Conservation (phyloP, 768 basidiomycete genomes). For the Russula brevipes region DNA sequence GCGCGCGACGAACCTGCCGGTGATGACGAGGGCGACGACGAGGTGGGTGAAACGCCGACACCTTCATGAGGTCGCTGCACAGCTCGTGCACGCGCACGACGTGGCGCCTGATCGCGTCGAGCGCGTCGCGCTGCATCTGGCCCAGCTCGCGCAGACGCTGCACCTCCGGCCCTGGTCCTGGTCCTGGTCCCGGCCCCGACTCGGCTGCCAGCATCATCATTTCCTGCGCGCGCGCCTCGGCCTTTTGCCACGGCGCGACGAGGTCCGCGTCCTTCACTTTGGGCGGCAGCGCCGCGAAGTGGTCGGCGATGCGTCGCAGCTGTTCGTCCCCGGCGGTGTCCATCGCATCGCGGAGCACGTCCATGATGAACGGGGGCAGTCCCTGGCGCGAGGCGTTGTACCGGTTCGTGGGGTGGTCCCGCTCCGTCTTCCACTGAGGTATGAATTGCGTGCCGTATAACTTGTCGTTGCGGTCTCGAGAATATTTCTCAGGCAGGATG, state of each 20-base stretch:
- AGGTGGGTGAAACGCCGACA: too few species aligned
- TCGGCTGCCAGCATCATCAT: slow-evolving; percentile 28
- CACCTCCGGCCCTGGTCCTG: slow-evolving; percentile 34
- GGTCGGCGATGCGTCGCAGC: slow-evolving; percentile 30
- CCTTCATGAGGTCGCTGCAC: background rate
- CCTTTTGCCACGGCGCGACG: slow-evolving; percentile 37
- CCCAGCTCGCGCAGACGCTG: slow-evolving; percentile 27
- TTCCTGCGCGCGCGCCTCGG: slow-evolving; percentile 26
- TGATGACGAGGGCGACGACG: too few species aligned
- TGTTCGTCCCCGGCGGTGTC: slow-evolving; percentile 26
- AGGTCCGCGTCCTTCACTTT: slow-evolving; percentile 30
- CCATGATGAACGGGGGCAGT: slow-evolving; percentile 8
- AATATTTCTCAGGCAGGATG: slow-evolving; percentile 35
- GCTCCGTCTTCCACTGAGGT: slow-evolving; percentile 30
- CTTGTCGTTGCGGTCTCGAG: slow-evolving; percentile 13
- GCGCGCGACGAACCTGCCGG: too few species aligned
- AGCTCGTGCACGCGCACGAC: background rate
- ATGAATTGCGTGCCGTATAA: slow-evolving; percentile 27
- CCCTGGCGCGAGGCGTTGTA: background rate
- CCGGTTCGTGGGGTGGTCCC: background rate
- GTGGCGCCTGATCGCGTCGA: slow-evolving; percentile 13
- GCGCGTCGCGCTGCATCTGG: slow-evolving; percentile 22
- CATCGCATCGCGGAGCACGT: slow-evolving; percentile 25
- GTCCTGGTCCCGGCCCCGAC: too few species aligned
- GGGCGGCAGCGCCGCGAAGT: slow-evolving; percentile 24